Base-by-base conservation (phyloP, 768 basidiomycete species). In the Tylopilus subfusipes region DNA sequence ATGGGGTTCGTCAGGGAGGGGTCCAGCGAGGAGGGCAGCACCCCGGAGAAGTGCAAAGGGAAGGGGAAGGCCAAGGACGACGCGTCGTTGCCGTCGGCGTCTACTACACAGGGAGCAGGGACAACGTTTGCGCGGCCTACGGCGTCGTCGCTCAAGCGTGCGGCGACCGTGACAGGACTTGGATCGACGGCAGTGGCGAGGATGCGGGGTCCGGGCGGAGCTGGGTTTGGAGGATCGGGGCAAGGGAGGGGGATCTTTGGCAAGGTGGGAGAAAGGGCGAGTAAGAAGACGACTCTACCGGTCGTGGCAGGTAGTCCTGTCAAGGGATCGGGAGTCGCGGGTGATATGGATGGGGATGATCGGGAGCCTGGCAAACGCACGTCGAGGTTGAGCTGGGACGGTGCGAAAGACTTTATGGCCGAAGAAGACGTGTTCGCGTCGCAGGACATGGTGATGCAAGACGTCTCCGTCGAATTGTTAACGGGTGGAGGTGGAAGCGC, bases 1-100 rank as follows among this genome's bases (percentile, higher is more conserved):
- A 69, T 89, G 73, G 88, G 86, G 30, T 87, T 89, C 66, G 79
- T 81, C 49, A 62, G 61, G 5, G 55, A 75, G 22, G 58, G 42
- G 4, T 24, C 14, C 6, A 49, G 42, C 29, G 57, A 56, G 4
- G 60, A 43, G 5, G 39, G 50, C 0, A 39, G 27, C 19, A 45
- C 29, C 16, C n/a, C 29, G 18, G 65, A 57, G 18, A 21, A 49
- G 2, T 12, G 12, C 5, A 60, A 51, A 30, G 60, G 58, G n/a
- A 67, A 67, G 24, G 30, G 53, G 21, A 62, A 60, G 21, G 56
- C 65, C 19, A 66, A 54, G 42, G 66, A 67, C 16, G 70, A 70
- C 18, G 5, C 51, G 19, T 60, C 56, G 7, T 30, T 67, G 13
- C 56, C 51, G 13, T n/a, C 34, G 16, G n/a, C 36, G 11, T 55